phyloP scores from a whole-genome alignment of 116 monocot species.

The Phalaenopsis hybrid region DNA sequence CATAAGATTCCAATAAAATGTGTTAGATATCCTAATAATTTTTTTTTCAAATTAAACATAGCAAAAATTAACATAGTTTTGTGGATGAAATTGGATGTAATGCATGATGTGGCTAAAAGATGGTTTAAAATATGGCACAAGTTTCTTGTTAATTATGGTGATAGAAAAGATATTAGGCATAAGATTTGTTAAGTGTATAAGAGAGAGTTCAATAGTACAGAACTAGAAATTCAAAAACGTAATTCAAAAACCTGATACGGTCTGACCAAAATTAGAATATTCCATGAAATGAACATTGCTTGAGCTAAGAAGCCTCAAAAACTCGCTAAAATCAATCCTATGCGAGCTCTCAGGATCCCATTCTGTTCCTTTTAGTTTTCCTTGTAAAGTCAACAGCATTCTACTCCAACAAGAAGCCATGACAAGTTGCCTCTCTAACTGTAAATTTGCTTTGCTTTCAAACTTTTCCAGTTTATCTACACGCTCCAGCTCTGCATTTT shows the following conservation, averaged over 20 bases:
- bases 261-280: slow-evolving; percentile 78
- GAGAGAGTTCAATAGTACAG: background rate
- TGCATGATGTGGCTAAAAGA: background rate
- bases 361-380: slow-evolving; percentile 84
- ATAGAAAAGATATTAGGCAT: background rate
- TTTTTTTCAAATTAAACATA: background rate
- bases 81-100: background rate
- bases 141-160: background rate
- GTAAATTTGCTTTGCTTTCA: slow-evolving; percentile 57
- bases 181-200: background rate
- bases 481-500: slow-evolving; percentile 51
- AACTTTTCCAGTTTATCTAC: slow-evolving; percentile 66
- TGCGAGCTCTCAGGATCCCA: slow-evolving; percentile 85
- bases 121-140: background rate
- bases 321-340: slow-evolving; percentile 69
- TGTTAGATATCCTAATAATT: background rate
- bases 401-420: slow-evolving; percentile 83
- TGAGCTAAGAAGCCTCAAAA: slow-evolving; percentile 62
- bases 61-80: background rate
- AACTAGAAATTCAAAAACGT: background rate
- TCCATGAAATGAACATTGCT: slow-evolving; percentile 88
- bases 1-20: background rate
- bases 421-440: slow-evolving; percentile 75
- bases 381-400: slow-evolving; percentile 57
- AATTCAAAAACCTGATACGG: slow-evolving; percentile 48